A percentile compares a stretch with the other conserved stretches of the same genome.
phyloP scores from a whole-genome alignment of 108 stramenopile species.

The Skeletonema costatum region DNA sequence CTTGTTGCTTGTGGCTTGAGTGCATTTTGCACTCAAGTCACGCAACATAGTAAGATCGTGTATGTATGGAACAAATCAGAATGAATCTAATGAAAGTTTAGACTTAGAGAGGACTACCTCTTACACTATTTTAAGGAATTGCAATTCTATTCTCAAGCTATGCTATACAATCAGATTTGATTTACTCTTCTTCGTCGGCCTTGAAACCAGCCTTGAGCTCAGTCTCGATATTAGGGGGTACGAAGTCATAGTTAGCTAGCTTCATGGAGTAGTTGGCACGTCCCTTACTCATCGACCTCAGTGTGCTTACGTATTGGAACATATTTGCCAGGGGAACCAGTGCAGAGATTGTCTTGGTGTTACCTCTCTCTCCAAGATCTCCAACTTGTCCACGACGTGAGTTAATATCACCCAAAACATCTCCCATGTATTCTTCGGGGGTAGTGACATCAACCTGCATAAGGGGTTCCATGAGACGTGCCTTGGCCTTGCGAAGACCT shows the following conservation, averaged over 20 bases:
- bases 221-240: slow-evolving; percentile 91
- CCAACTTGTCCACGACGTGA: slow-evolving; percentile 94
- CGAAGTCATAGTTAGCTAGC: slow-evolving; percentile 95
- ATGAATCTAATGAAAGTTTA: too few relatives aligned
- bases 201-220: slow-evolving; percentile 90
- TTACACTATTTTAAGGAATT: neutral
- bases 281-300: slow-evolving; percentile 95
- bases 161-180: neutral
- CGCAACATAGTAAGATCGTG: too few relatives aligned
- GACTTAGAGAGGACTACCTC: neutral
- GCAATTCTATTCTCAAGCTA: neutral
- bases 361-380: slow-evolving; percentile 95
- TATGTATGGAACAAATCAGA: too few relatives aligned
- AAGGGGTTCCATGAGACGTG: slow-evolving; percentile 97
- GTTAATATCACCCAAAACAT: slow-evolving; percentile 98
- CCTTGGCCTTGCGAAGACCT: slow-evolving; percentile 95
- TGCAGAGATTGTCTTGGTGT: slow-evolving; percentile 92
- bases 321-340: slow-evolving; percentile 96
- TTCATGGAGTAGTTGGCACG: slow-evolving; percentile 98
- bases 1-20: too few relatives aligned
- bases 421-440: slow-evolving; percentile 99
- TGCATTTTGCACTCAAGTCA: too few relatives aligned
- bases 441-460: slow-evolving; percentile 98
- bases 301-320: slow-evolving; percentile 97
- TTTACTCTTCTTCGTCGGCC: slow-evolving; percentile 68